Evolutionary conservation across 2,329 filamentous ascomycete genomes (phyloP).

Genomic region (Xylaria sp.): DNA sequence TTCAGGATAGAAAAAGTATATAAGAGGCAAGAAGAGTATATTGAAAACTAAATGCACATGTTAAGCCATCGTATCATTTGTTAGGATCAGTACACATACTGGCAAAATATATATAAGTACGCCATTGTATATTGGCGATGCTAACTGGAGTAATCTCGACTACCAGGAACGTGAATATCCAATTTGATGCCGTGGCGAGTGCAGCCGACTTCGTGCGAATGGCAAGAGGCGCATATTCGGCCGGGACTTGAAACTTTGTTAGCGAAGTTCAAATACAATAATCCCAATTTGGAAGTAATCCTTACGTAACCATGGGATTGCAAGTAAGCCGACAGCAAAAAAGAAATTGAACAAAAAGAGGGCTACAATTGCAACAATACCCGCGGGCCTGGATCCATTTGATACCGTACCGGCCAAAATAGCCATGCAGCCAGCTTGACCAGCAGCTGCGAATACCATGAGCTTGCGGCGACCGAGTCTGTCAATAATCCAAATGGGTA

Average conservation of each 20-base stretch:
- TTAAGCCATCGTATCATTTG: slow-evolving; percentile 61
- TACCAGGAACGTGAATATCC: slow-evolving; percentile 50
- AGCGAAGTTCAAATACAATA: slow-evolving; percentile 13
- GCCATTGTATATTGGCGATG: slow-evolving; percentile 51
- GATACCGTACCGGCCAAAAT: slow-evolving; percentile 58
- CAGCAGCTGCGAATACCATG: slow-evolving; percentile 74
- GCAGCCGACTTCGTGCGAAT: slow-evolving; percentile 51
- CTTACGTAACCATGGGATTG: slow-evolving; percentile 42
- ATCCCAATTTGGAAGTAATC: neutral
- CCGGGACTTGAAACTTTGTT: slow-evolving; percentile 33
- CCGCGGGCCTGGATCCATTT: slow-evolving; percentile 19
- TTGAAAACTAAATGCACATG: slow-evolving; percentile 56
- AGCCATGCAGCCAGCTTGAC: slow-evolving; percentile 73
- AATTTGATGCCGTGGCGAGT: slow-evolving; percentile 50
- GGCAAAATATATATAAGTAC: neutral
- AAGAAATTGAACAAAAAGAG: slow-evolving; percentile 49
- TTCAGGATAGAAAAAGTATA: slow-evolving; percentile 54
- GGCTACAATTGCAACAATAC: slow-evolving; percentile 22
- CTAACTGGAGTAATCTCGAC: slow-evolving; percentile 50
- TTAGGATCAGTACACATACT: neutral
- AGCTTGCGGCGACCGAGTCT: slow-evolving; percentile 73
- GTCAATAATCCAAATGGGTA: slow-evolving; percentile 69
- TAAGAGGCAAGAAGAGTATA: slow-evolving; percentile 51
- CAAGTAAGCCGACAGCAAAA: slow-evolving; percentile 44
- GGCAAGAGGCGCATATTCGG: slow-evolving; percentile 51